phyloP scores from a whole-genome alignment of 805 yeast species.

The Candida berthetii region DNA sequence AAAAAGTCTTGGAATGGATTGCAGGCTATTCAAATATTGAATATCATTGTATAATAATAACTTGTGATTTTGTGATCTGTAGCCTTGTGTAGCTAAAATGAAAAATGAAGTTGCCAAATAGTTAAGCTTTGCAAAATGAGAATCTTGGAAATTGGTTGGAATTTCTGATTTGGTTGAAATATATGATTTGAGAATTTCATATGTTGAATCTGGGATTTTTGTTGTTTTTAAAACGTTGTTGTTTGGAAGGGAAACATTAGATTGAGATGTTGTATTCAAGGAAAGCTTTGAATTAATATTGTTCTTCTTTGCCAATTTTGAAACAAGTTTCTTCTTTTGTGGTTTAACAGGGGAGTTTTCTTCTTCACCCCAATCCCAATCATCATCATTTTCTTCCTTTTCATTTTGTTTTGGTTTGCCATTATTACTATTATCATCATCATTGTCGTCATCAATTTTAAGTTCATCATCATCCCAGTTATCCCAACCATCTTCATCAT shows the following conservation, averaged over 20 bases:
- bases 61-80: neutral
- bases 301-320: slow-evolving; percentile 10
- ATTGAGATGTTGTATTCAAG: too few relatives aligned
- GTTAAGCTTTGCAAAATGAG: slow-evolving; percentile 9
- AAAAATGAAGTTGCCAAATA: slow-evolving; percentile 11
- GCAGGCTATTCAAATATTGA: slow-evolving; percentile 2
- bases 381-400: neutral
- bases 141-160: slow-evolving; percentile 7
- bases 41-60: slow-evolving; percentile 17
- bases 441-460: neutral
- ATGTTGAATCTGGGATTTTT: slow-evolving; percentile 7
- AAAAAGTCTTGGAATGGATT: slow-evolving; percentile 23
- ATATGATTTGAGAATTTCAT: slow-evolving; percentile 11
- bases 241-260: neutral
- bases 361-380: neutral
- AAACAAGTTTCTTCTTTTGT: slow-evolving; percentile 10
- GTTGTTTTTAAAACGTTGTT: slow-evolving; percentile 3
- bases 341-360: neutral
- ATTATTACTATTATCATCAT: neutral
- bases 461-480: slow-evolving; percentile 1
- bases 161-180: slow-evolving; percentile 5
- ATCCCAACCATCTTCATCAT: slow-evolving; percentile 13
- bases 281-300: too few relatives aligned
- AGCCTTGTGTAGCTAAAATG: slow-evolving; percentile 11
- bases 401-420: neutral